Percentiles rank a stretch among this genome's conserved stretches.
Conservation (phyloP, 768 basidiomycete species). For the Guyanaporus albipodus region DNA sequence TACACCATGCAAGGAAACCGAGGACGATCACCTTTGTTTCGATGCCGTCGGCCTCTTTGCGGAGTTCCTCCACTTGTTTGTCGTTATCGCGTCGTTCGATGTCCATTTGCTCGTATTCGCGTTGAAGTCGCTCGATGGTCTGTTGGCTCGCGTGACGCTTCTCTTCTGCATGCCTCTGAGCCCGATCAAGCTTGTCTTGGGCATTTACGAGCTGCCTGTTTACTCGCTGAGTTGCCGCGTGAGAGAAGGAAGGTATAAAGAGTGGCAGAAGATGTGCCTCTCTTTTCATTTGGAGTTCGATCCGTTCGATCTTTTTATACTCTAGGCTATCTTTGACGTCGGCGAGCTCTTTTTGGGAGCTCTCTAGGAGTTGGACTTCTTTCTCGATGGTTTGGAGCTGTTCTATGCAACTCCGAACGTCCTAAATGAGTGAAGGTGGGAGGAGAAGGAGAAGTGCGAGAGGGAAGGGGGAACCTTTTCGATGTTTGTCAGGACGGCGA, state of each 20-base stretch:
- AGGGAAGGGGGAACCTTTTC: conserved; percentile 56
- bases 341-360: conserved; percentile 60
- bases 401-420: conserved; percentile 66
- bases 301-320: conserved; percentile 70
- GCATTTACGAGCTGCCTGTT: conserved; percentile 78
- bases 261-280: conserved; percentile 45
- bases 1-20: background rate
- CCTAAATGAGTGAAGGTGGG: conserved; percentile 38
- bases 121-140: conserved; percentile 71
- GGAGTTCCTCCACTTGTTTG: conserved; percentile 71
- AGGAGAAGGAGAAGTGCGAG: background rate
- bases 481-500: conserved; percentile 63
- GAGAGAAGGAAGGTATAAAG: background rate
- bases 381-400: conserved; percentile 73
- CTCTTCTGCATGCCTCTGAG: conserved; percentile 76
- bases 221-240: conserved; percentile 53
- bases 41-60: conserved; percentile 62
- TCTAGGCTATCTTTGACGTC: conserved; percentile 67
- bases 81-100: conserved; percentile 75
- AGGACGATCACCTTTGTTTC: conserved; percentile 53
- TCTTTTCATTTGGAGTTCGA: conserved; percentile 60
- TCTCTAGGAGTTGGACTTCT: conserved; percentile 60
- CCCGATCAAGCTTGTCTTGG: conserved; percentile 74
- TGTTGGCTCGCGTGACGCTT: conserved; percentile 68
- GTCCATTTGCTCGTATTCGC: conserved; percentile 77